A percentile compares a stretch with the other conserved stretches of the same genome.
phyloP scores from a whole-genome alignment of 768 basidiomycete species.

The Boletus vermiculosoides region DNA sequence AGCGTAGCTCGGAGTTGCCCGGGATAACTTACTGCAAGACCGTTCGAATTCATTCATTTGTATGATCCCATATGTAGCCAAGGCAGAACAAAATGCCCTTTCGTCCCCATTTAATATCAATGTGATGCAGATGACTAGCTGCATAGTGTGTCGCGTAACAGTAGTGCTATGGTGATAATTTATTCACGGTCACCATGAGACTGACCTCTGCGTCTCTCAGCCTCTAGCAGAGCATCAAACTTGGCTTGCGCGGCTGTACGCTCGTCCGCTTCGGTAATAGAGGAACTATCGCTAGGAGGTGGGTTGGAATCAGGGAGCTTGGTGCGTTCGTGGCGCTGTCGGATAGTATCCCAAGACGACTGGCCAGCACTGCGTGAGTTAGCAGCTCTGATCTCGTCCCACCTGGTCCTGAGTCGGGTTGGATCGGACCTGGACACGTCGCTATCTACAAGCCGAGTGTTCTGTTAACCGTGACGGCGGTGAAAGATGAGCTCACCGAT shows the following conservation, averaged over 20 bases:
- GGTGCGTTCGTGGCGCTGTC: constrained; percentile 52
- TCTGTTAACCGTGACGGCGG: neutral
- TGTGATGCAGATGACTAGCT: neutral
- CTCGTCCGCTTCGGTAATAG: constrained; percentile 27
- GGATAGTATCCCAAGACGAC: constrained; percentile 69
- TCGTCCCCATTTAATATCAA: neutral
- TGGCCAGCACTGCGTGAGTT: constrained; percentile 42
- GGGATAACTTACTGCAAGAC: constrained; percentile 3
- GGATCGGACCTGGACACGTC: constrained; percentile 6
- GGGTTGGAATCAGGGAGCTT: constrained; percentile 16
- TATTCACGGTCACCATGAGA: constrained; percentile 18
- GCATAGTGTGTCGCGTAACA: neutral
- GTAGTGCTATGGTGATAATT: neutral
- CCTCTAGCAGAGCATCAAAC: constrained; percentile 60
- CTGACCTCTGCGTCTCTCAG: constrained; percentile 45
- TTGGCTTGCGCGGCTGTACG: constrained; percentile 49
- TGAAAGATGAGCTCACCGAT: constrained; percentile 13
- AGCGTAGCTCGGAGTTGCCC: constrained; percentile 7
- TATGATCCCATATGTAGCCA: constrained; percentile 6
- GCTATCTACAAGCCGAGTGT: constrained; percentile 6
- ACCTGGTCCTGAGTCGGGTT: constrained; percentile 39
- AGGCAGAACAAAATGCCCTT: neutral
- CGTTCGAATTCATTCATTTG: constrained; percentile 5
- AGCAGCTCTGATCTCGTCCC: constrained; percentile 65
- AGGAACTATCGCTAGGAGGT: constrained; percentile 3